phyloP scores from a whole-genome alignment of 257 asterid species.

The Nicotiana otophora region DNA sequence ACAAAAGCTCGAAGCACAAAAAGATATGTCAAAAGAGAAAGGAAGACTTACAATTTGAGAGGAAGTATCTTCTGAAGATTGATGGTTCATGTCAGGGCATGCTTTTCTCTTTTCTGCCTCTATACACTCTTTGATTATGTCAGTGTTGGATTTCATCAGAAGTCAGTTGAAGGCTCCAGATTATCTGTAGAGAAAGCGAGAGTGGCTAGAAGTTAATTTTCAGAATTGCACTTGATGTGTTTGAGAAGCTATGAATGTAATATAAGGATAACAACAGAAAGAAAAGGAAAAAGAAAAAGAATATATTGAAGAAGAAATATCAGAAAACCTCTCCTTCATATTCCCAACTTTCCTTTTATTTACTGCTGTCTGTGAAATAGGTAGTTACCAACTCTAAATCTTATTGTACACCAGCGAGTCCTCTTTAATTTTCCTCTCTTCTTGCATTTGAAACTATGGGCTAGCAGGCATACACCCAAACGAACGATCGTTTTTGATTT shows the following conservation, averaged over 20 bases:
- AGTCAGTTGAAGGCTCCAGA: slow-evolving; percentile 15
- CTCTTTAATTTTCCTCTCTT: too few relatives aligned
- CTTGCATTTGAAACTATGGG: too few relatives aligned
- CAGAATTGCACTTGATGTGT: neutral
- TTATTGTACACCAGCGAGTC: too few relatives aligned
- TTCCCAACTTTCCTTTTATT: neutral
- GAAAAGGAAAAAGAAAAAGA: neutral
- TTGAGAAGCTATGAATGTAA: neutral
- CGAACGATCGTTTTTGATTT: neutral
- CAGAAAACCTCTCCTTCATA: neutral
- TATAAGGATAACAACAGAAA: neutral
- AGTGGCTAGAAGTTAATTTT: neutral
- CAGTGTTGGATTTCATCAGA: slow-evolving; percentile 15
- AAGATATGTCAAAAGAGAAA: neutral
- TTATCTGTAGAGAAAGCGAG: neutral
- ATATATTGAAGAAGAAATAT: neutral
- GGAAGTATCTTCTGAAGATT: neutral
- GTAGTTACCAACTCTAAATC: too few relatives aligned
- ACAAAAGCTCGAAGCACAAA: neutral
- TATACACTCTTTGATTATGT: slow-evolving; percentile 12
- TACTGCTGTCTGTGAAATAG: neutral
- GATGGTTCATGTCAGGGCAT: neutral
- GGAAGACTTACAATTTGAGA: neutral
- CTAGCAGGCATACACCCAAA: too few relatives aligned
- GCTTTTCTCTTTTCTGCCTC: neutral